These are phyloP conservation scores for Gentiana macrophylla DNA, from an alignment of 257 asterid species.

Conservation along the genomic window DNA sequence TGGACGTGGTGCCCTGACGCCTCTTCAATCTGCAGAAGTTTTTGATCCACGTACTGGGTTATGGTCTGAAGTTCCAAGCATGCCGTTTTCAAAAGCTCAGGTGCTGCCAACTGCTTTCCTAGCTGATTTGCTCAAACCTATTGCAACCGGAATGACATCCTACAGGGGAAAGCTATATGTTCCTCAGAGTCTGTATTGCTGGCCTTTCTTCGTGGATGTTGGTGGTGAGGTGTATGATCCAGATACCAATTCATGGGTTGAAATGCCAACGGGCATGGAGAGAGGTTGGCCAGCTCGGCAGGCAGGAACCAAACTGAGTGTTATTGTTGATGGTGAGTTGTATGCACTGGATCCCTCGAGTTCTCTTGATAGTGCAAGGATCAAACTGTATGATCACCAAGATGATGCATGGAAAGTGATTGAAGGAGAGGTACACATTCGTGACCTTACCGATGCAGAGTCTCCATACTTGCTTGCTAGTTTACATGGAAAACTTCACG, in stretches of 20 bases:
- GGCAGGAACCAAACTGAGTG: conserved; percentile 82
- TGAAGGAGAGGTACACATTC: conserved; percentile 73
- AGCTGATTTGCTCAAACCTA: conserved; percentile 84
- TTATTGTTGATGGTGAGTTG: conserved; percentile 66
- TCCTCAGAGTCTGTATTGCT: conserved; percentile 84
- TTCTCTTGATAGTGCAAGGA: conserved; percentile 63
- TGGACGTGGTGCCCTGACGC: conserved; percentile 59
- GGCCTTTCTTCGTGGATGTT: conserved; percentile 92
- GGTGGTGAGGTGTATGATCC: conserved; percentile 97
- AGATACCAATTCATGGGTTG: conserved; percentile 68
- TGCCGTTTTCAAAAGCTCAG: conserved; percentile 89
- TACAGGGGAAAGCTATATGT: conserved; percentile 77
- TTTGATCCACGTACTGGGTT: conserved; percentile 58
- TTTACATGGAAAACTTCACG: conserved; percentile 69
- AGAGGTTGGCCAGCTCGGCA: conserved; percentile 96
- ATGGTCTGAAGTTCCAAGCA: conserved; percentile 80
- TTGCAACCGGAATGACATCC: conserved; percentile 87
- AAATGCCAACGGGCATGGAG: conserved; percentile 96
- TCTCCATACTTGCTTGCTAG: conserved; percentile 78
- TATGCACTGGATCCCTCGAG: conserved; percentile 80
- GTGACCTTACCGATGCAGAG: conserved; percentile 50
- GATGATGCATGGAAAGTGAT: conserved; percentile 76
- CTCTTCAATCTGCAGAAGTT: conserved; percentile 88
- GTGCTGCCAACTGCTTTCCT: conserved; percentile 79
- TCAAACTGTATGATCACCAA: conserved; percentile 71